phyloP scores from a whole-genome alignment of 768 basidiomycete genomes.

The Amanita thiersii region DNA sequence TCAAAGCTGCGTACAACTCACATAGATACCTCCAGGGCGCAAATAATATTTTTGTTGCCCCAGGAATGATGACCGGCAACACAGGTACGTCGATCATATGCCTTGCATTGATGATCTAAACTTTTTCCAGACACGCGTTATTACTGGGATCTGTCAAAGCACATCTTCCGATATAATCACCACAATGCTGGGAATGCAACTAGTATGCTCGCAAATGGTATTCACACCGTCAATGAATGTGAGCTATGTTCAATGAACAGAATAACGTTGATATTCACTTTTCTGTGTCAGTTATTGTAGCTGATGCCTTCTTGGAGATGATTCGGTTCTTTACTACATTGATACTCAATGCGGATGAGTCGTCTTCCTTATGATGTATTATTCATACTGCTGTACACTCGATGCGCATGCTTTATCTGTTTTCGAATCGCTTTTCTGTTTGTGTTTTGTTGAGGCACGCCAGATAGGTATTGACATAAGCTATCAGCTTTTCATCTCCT shows the following conservation, averaged over 20 bases:
- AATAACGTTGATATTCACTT: conserved; percentile 10
- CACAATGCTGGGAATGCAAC: conserved; percentile 25
- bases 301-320: conserved; percentile 50
- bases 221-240: conserved; percentile 77
- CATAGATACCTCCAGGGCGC: conserved; percentile 28
- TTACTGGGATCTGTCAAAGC: conserved; percentile 48
- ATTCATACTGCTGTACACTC: neutral
- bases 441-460: too few relatives aligned
- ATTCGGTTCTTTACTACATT: conserved; percentile 59
- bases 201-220: conserved; percentile 23
- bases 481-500: too few relatives aligned
- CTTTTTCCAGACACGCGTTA: conserved; percentile 41
- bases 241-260: conserved; percentile 13
- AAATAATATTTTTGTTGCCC: conserved; percentile 35
- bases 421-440: too few relatives aligned
- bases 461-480: too few relatives aligned
- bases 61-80: conserved; percentile 53
- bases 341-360: conserved; percentile 64
- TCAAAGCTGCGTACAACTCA: conserved; percentile 50
- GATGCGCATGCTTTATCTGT: neutral
- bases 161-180: conserved; percentile 66
- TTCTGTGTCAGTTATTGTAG: conserved; percentile 31
- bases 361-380: conserved; percentile 12
- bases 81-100: conserved; percentile 30
- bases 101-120: conserved; percentile 7